A percentile compares a stretch with the other conserved stretches of the same genome.
Evolutionary conservation across 2,329 filamentous ascomycete genomes (phyloP).

Genomic region (Aureobasidium sp.): DNA sequence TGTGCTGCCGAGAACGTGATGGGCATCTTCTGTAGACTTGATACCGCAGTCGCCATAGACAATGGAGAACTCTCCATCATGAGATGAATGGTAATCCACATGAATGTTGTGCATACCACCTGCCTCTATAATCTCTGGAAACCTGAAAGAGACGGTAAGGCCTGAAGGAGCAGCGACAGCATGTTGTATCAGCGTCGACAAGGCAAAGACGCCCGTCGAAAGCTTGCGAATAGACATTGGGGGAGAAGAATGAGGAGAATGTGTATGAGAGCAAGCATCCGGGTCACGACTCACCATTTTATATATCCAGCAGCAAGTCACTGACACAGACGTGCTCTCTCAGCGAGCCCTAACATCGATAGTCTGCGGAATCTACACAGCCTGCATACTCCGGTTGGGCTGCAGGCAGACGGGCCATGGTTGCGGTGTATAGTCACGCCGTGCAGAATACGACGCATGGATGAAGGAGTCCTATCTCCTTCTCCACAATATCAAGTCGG

Average conservation of each 20-base stretch:
- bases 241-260: background rate
- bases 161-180: background rate
- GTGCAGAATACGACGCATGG: background rate
- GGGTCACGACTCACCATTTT: background rate
- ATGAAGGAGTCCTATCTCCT: background rate
- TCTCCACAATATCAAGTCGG: background rate
- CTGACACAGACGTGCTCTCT: background rate
- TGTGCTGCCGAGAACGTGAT: conserved; percentile 40
- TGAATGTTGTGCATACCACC: conserved; percentile 44
- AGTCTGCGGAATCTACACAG: background rate
- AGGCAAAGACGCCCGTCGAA: conserved; percentile 7
- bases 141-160: conserved; percentile 1
- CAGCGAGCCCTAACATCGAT: background rate
- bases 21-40: conserved; percentile 27
- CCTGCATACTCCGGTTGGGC: background rate
- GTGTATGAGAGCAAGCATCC: background rate
- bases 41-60: conserved; percentile 42
- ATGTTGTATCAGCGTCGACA: conserved; percentile 13
- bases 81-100: conserved; percentile 36
- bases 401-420: background rate
- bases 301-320: background rate
- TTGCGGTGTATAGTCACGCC: background rate
- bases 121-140: conserved; percentile 20
- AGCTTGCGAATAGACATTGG: conserved; percentile 7
- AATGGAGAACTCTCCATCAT: conserved; percentile 39